Evolutionary conservation across 1,139 yeast genomes (phyloP), one percentile per base, ranked within the genome.

Genomic region (Eremothecium cymbalariae): DNA sequence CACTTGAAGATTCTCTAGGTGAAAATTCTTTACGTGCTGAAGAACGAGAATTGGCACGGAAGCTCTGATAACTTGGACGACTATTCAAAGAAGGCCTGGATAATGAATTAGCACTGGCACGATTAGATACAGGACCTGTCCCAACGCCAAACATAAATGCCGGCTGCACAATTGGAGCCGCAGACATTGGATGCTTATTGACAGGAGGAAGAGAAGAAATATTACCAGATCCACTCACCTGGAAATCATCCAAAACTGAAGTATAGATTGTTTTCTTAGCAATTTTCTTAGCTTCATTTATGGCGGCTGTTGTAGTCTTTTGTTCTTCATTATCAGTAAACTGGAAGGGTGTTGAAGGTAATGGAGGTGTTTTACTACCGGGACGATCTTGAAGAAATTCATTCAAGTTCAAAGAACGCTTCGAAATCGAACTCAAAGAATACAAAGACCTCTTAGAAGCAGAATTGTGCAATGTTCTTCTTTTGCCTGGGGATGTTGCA

Each of bases 401-500:
- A 20, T 48, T 57, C 19, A 57, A 34, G 32, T 57, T 57, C 16
- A 57, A 32, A 2, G 62, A 56, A 24, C 57, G 51, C 29, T 54
- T 57, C 2, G 62, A 57, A 25, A 57, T 57, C 0, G 61, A 55
- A 18, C 44, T 47, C 23, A 50, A 38, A 1, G 60, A 56, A 34
- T 57, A 57, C 18, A 57, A 32, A 1, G 61, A 56, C 30, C 55
- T 45, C 25, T 54, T 55, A 2, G 59, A 53, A 19, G 53, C 55
- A 1, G 57, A 54, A 26, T 53, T 53, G 17, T 50, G 53, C 12
- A 51, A 29, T 3, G 56, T 51, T 36, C 47, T 48, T 27, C 35
- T 41, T 7, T 44, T 40, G 7, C 48, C 31, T 8, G 24, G 12
- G 9, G 33, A 24, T 9, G 34, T 37, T 21, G 46, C 24, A 2